Base-by-base conservation (phyloP, 257 asterid species). In the Solanum corneliomulleri region DNA sequence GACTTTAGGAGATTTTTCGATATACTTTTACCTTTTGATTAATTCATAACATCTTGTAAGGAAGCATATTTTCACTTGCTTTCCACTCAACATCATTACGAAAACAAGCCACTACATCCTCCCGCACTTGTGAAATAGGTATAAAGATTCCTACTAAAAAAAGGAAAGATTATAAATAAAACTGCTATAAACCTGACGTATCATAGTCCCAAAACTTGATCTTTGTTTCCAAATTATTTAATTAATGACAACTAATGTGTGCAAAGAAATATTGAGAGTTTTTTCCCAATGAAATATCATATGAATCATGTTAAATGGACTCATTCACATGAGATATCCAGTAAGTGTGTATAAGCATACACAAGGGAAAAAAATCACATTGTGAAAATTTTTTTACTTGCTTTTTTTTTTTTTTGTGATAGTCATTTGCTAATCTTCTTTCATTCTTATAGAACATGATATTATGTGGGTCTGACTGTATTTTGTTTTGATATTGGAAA, bases 101-200 rank as follows among this genome's bases (percentile, higher is more conserved):
- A 88, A 66, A 95, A 44, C 98, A 96, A 85, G 90, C 87, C n/a
- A 92, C 98, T 7, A 94, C 92, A 77, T 96, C 98, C 11, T 93
- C 96, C 77, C 97, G 93, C 52, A 94, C 98, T 93, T 94, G 93
- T 58, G 98, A 88, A 85, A 94, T 90, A 16, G 94, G 95, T 77
- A 96, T 89, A 21, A 42, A 91, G 85, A 92, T 95, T 60, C 98
- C 98, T 98, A 94, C 98, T 94, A 93, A 85, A 86, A 10, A 66
- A 39, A 71, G 20, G 37, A 29, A 58, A 13, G 25, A 83, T 64
- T 64, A n/a, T 62, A 18, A 0, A 15, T 33, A 58, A 9, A n/a
- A 11, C 49, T 56, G 31, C 23, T 11, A 47, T n/a, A 44, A 21
- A 52, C 31, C 29, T 12, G 71, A 20, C 13, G n/a, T 42, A 52